Base-by-base conservation (phyloP, 2,329 filamentous ascomycete species). In the Lecanicillium sp. region DNA sequence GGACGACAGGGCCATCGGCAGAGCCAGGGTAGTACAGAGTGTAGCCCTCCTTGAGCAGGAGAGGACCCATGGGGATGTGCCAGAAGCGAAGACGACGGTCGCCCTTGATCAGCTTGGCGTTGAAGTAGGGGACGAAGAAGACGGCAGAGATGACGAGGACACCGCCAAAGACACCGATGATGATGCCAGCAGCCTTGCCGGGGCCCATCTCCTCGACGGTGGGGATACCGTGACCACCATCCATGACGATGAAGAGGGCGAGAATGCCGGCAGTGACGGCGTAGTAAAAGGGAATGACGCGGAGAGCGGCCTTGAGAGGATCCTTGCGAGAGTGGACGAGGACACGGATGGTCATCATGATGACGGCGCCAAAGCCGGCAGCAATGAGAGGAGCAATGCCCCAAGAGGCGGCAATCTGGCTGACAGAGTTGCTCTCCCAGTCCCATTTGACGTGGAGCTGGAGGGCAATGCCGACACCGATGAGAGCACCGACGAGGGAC, bases 391-490 rank as follows among this genome's bases (percentile, higher is more conserved):
- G 50, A 0, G 50, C 45, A 6, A 53, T 37, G 1, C 17, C 36
- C 50, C 49, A 52, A 7, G 48, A 48, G 2, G 48, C 48, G 7
- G 45, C 44, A 15, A 52, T 41, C 36, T 52, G 49, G 15, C 42
- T 43, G n/a, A 51, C 49, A 6, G 45, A 44, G 37, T 43, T 43
- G 3, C 40, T 40, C 13, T 33, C 34, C 48, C 49, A 50, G 8
- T 17, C 37, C 48, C 48, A 49, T 1, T 40, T 46, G 14, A 52
- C 48, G 46, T 42, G 52, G 46, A 36, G 44, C 15, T 40, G 61
- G 57, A 32, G 19, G 27, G 66, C 68, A 29, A 71, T 62, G 38
- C 66, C 68, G 11, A 66, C 61, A 44, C 68, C 68, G 44, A 68
- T 57, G 18, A 72, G 52, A 36, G 62, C 62, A 4, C 62, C 64